Conservation (phyloP, 23 red algal genomes). For the Porphyridium purpureum region DNA sequence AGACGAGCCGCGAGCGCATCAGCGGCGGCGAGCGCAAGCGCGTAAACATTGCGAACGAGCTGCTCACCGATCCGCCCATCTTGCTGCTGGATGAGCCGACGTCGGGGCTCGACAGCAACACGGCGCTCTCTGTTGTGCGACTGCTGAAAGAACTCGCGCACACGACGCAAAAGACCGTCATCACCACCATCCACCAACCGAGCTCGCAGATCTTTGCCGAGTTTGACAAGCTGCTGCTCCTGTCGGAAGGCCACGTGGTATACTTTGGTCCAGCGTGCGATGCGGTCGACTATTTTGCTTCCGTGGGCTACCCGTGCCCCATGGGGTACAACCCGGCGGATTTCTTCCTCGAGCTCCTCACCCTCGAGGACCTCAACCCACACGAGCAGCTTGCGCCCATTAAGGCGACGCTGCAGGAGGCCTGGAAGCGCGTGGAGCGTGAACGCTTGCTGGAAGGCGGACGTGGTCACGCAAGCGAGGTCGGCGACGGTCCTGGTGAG, state of each 20-base stretch:
- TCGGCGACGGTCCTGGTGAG: too few relatives aligned
- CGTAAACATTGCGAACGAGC: conserved; percentile 81
- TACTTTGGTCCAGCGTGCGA: conserved; percentile 60
- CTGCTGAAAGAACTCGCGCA: conserved; percentile 37
- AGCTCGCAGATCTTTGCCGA: conserved; percentile 56
- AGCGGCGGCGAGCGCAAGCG: conserved; percentile 84
- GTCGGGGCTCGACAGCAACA: conserved; percentile 55
- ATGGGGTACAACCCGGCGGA: conserved; percentile 70
- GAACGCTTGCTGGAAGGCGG: background rate
- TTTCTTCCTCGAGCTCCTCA: conserved; percentile 62
- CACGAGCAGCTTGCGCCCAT: background rate
- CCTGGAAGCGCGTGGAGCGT: background rate
- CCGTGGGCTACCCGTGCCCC: conserved; percentile 50
- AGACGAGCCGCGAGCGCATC: conserved; percentile 62
- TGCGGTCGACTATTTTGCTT: conserved; percentile 40
- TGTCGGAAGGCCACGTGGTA: conserved; percentile 30
- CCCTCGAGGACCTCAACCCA: conserved; percentile 13
- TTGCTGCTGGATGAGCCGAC: conserved; percentile 76
- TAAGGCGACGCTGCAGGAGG: background rate
- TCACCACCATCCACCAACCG: conserved; percentile 89
- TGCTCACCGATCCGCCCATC: conserved; percentile 63
- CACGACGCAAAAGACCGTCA: conserved; percentile 51
- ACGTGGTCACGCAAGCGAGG: background rate
- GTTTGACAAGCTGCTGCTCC: conserved; percentile 75
- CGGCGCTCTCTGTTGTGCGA: conserved; percentile 65